Evolutionary conservation across 305 asterid genomes (phyloP).

Genomic region (Fraxinus greggii): DNA sequence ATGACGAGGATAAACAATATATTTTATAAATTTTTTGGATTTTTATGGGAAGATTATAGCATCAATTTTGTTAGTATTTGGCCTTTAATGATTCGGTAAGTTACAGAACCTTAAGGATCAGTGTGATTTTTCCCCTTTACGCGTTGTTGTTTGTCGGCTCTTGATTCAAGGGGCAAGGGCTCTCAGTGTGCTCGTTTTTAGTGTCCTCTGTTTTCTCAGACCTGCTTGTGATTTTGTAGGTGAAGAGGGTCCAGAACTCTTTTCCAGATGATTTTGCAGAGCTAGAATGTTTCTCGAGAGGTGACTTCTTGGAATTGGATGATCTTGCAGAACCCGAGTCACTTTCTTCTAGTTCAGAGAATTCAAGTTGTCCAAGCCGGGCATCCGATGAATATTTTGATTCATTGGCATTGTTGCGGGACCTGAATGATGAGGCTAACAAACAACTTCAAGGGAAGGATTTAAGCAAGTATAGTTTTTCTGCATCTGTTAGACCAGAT

Average conservation of each 20-base stretch:
- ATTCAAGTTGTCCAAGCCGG: constrained; percentile 55
- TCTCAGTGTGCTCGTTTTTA: not conserved
- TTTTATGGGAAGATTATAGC: not conserved
- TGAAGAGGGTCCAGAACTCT: constrained; percentile 2
- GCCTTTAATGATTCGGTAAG: not conserved
- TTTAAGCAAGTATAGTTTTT: constrained; percentile 30
- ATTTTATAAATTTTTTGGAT: not conserved
- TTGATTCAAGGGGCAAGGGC: not conserved
- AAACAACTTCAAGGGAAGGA: constrained; percentile 19
- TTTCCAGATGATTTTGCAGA: constrained; percentile 14
- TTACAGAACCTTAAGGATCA: not conserved
- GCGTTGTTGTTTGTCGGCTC: not conserved
- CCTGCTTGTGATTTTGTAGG: not conserved
- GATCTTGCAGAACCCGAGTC: constrained; percentile 53
- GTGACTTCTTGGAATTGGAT: constrained; percentile 61
- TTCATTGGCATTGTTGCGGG: constrained; percentile 39
- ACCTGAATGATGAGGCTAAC: constrained; percentile 37
- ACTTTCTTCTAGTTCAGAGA: constrained; percentile 56
- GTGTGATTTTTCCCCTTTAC: not conserved
- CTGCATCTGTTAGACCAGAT: constrained; percentile 25
- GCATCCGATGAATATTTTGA: constrained; percentile 60
- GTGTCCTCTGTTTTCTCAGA: not conserved
- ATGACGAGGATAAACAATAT: not conserved
- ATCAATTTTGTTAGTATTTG: not conserved
- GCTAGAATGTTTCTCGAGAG: constrained; percentile 34